Base-by-base conservation (phyloP, 2,329 filamentous ascomycete genomes). In the Trichoderma endophyticum region DNA sequence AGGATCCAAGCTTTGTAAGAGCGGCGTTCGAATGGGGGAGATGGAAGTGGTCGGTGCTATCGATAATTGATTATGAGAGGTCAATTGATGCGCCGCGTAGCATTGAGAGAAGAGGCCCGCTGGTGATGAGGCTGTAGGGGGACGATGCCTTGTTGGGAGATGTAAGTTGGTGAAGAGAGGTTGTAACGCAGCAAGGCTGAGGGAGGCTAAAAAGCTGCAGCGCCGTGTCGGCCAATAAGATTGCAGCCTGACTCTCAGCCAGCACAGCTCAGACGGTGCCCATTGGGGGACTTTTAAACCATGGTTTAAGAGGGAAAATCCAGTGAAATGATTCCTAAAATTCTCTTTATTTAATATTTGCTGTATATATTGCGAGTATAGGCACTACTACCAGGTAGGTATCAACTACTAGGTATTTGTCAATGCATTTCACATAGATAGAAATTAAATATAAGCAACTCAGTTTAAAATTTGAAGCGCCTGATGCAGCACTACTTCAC, bases 101-200 rank as follows among this genome's bases (percentile, higher is more conserved):
- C 51, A 67, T 67, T 26, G 24, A 43, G 32, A 34, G 54, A 48
- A 21, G 32, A 48, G 39, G 57, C 21, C 28, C 32, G 66, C 15
- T n/a, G 30, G 43, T n/a, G 21, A 67, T 67, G 64, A 39, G 56
- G 21, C 39, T 57, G 34, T 34, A 21, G 30, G 9, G 11, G 11
- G 8, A 7, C 2, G 43, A 61, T 36, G 57, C 32, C 15, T 21
- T 15, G 60, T 24, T 64, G 39, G 24, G 48, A 66, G 54, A 43
- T 21, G 9, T 15, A 51, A 18, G 57, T 30, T 72, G 64, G 59
- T 43, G 51, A 62, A 68, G 63, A 54, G 70, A 71, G 43, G 64
- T 68, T 30, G 32, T 28, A 51, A 18, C 21, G 63, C 48, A 59
- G 60, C 70, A 72, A 72, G 70, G 70, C 70, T 72, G 70, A 68